A percentile compares a stretch with the other conserved stretches of the same genome.
phyloP scores from a whole-genome alignment of 192 early-diverging fungal species.

The Gigaspora rosea region DNA sequence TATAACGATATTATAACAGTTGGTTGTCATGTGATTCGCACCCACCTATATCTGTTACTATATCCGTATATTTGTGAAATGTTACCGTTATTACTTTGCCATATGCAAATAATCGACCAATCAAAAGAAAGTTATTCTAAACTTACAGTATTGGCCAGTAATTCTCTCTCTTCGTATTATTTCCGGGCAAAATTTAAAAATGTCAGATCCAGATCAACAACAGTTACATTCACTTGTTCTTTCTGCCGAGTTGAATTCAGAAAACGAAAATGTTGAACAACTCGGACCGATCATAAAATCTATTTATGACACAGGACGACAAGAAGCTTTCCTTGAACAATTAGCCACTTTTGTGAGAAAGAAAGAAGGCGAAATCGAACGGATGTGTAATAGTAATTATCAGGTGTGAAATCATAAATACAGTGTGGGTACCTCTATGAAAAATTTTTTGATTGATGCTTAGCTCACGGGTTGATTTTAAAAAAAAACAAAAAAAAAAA shows the following conservation, averaged over 20 bases:
- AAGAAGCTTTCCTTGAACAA: slow-evolving; percentile 86
- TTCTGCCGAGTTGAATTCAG: slow-evolving; percentile 48
- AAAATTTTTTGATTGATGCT: not conserved
- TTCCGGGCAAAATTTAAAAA: not conserved
- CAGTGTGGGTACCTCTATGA: not conserved
- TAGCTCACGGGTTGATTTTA: not conserved
- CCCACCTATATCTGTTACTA: no score
- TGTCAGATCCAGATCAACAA: slow-evolving; percentile 48
- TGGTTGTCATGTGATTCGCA: no score
- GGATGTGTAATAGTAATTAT: slow-evolving; percentile 95
- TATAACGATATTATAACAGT: no score
- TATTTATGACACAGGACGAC: slow-evolving; percentile 81
- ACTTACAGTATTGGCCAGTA: no score
- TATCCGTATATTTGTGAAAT: no score
- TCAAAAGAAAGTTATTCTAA: no score
- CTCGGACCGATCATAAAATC: slow-evolving; percentile 87
- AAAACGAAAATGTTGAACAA: slow-evolving; percentile 76
- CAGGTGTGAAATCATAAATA: slow-evolving; percentile 57
- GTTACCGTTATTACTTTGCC: no score
- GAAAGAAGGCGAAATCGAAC: slow-evolving; percentile 96
- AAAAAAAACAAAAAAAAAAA: not conserved
- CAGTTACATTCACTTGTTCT: slow-evolving; percentile 42
- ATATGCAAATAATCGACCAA: no score
- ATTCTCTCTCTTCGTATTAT: no score
- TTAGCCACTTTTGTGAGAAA: slow-evolving; percentile 77